These are phyloP conservation scores for Melocanna baccifera DNA, from an alignment of 176 grass and related monocot species.

Conservation along the genomic window DNA sequence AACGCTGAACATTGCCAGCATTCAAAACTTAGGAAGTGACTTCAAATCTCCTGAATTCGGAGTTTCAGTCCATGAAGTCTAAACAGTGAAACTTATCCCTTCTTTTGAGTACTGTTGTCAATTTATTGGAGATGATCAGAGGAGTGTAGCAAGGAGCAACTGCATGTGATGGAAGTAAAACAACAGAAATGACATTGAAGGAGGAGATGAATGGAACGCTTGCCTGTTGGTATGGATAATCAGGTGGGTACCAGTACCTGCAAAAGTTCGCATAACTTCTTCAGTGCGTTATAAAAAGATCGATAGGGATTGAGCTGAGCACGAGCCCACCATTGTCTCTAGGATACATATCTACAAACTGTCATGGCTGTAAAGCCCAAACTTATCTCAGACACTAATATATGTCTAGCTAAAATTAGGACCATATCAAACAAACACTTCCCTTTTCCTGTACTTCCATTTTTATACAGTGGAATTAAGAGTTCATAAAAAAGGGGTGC, in stretches of 20 bases:
- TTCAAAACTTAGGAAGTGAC: background rate
- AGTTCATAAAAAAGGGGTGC: background rate
- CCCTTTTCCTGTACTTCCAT: background rate
- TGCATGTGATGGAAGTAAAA: constrained; percentile 11
- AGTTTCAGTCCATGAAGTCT: background rate
- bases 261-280: constrained; percentile 50
- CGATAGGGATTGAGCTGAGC: constrained; percentile 8
- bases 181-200: background rate
- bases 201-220: constrained; percentile 18
- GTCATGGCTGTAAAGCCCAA: constrained; percentile 18
- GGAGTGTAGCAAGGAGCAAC: background rate
- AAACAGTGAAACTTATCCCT: background rate
- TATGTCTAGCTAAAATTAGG: constrained; percentile 14
- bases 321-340: constrained; percentile 7
- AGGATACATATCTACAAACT: constrained; percentile 8
- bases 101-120: background rate
- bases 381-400: background rate
- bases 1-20: background rate
- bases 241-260: constrained; percentile 79
- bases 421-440: background rate
- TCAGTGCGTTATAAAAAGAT: constrained; percentile 39
- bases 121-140: background rate
- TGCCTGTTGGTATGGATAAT: constrained; percentile 78
- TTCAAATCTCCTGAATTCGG: background rate
- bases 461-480: background rate